Conservation (phyloP, 2,329 filamentous ascomycete species). For the Colletotrichum lini region DNA sequence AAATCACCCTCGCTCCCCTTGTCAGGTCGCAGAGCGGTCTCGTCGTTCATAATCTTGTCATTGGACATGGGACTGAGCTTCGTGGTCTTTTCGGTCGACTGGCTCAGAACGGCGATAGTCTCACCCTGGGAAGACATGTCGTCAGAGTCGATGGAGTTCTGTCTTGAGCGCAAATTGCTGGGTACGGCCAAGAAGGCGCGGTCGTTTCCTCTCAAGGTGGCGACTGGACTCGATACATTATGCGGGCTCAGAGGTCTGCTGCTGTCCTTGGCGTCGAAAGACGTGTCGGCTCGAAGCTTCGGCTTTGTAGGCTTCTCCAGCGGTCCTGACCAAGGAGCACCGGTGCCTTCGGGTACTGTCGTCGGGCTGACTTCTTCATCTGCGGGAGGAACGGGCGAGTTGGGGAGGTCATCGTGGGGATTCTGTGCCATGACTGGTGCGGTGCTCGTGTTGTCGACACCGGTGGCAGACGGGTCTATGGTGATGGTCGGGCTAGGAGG, state of each 20-base stretch:
- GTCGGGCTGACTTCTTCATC: constrained; percentile 60
- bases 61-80: constrained; percentile 58
- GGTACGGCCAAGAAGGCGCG: constrained; percentile 76
- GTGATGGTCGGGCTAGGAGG: constrained; percentile 65
- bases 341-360: constrained; percentile 52
- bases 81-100: constrained; percentile 61
- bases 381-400: constrained; percentile 54
- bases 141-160: constrained; percentile 79
- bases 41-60: constrained; percentile 73
- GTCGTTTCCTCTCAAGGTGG: constrained; percentile 61
- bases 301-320: constrained; percentile 47
- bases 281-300: constrained; percentile 68
- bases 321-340: constrained; percentile 46
- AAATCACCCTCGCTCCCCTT: constrained; percentile 84
- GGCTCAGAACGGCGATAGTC: constrained; percentile 67
- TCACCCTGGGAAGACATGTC: constrained; percentile 74
- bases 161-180: constrained; percentile 70
- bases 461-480: constrained; percentile 64
- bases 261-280: constrained; percentile 74
- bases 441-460: constrained; percentile 47
- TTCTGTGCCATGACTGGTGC: constrained; percentile 50
- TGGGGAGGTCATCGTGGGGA: constrained; percentile 44
- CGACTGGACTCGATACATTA: constrained; percentile 75
- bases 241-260: constrained; percentile 77
- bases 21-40: constrained; percentile 81